Percentiles rank a stretch among this genome's conserved stretches.
phyloP scores from a whole-genome alignment of 352 stramenopile genomes.

The Pythium apleroticum region DNA sequence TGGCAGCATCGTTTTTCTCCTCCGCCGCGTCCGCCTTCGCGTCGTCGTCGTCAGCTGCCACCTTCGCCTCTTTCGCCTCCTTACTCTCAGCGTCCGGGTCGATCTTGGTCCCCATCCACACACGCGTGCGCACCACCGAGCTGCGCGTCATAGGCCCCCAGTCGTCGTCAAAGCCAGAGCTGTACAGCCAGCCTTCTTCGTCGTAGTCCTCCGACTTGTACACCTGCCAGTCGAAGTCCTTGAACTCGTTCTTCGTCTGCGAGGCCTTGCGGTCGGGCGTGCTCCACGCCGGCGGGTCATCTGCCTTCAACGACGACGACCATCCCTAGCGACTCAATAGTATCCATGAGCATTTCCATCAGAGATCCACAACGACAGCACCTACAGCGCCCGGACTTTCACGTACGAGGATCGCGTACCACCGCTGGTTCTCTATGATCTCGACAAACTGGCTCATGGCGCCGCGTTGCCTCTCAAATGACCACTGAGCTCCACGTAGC shows the following conservation, averaged over 20 bases:
- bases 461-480: not conserved
- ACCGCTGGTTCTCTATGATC: constrained; percentile 88
- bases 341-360: not conserved
- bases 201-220: constrained; percentile 87
- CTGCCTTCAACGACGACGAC: constrained; percentile 60
- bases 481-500: not conserved
- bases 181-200: constrained; percentile 84
- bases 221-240: constrained; percentile 67
- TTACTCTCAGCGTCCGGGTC: constrained; percentile 31
- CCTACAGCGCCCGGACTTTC: not conserved
- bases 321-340: constrained; percentile 48
- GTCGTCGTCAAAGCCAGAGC: constrained; percentile 60
- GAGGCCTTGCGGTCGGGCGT: constrained; percentile 43
- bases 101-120: constrained; percentile 63
- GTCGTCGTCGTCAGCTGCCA: not conserved
- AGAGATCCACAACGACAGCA: too few species aligned
- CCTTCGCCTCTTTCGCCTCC: constrained; percentile 7
- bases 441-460: constrained; percentile 36
- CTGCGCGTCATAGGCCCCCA: constrained; percentile 59
- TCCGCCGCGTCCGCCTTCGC: constrained; percentile 16
- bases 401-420: constrained; percentile 76
- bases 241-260: constrained; percentile 54
- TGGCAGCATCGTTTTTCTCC: constrained; percentile 5
- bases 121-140: constrained; percentile 74
- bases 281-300: constrained; percentile 75